Evolutionary conservation across 129 eudicot genomes (phyloP).

Genomic region (Pulicaria dysenterica): DNA sequence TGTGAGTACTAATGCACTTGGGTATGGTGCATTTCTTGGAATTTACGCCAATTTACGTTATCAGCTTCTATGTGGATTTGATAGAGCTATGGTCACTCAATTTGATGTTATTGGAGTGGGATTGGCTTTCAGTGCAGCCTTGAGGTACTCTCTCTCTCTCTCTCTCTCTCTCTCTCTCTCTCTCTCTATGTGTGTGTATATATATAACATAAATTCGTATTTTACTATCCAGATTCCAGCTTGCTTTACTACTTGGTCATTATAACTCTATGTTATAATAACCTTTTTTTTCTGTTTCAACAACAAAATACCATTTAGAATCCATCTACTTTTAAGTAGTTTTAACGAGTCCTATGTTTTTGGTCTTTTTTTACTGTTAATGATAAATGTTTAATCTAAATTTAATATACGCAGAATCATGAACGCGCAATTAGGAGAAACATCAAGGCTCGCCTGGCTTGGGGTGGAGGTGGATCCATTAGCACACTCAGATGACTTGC

Average conservation of each 20-base stretch:
- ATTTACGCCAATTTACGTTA: constrained; percentile 84
- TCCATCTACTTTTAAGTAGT: too few relatives aligned
- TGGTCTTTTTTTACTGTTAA: too few relatives aligned
- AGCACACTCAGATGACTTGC: constrained; percentile 68
- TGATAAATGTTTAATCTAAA: constrained; percentile 3
- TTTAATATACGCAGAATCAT: constrained; percentile 55
- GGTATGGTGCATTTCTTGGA: constrained; percentile 98
- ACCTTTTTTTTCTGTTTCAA: too few relatives aligned
- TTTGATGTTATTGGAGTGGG: constrained; percentile 92
- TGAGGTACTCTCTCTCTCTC: constrained; percentile 50
- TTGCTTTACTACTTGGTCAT: too few relatives aligned
- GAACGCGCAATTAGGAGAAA: constrained; percentile 91
- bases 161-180: not conserved
- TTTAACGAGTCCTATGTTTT: not conserved
- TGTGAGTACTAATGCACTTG: constrained; percentile 83
- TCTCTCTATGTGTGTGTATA: too few relatives aligned
- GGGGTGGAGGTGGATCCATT: constrained; percentile 89
- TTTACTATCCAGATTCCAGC: too few relatives aligned
- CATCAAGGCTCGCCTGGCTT: constrained; percentile 91
- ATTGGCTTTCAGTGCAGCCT: constrained; percentile 68
- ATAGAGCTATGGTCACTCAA: constrained; percentile 65
- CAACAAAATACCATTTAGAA: too few relatives aligned
- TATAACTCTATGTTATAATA: too few relatives aligned
- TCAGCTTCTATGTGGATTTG: constrained; percentile 86
- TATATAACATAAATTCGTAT: too few relatives aligned